Evolutionary conservation across 2,329 filamentous ascomycete genomes (phyloP).

Genomic region (Colletotrichum karsti): DNA sequence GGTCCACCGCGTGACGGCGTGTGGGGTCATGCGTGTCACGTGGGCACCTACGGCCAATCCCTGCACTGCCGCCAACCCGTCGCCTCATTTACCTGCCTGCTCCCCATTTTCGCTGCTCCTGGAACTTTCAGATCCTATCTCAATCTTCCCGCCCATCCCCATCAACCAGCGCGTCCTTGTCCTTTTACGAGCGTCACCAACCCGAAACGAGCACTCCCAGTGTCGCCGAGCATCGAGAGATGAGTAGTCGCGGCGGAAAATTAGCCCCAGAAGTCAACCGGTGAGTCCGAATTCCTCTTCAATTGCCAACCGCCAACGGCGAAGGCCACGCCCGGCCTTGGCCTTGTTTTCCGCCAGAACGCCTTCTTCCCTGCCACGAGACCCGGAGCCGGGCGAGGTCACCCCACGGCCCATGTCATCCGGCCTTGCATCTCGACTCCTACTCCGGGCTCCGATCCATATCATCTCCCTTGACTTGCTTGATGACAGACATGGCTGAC

Average conservation of each 20-base stretch:
- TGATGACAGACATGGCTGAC: slow-evolving; percentile 40
- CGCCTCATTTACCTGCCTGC: slow-evolving; percentile 31
- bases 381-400: slow-evolving; percentile 13
- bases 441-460: neutral
- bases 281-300: slow-evolving; percentile 60
- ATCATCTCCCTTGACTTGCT: neutral
- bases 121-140: slow-evolving; percentile 29
- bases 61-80: slow-evolving; percentile 26
- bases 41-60: slow-evolving; percentile 22
- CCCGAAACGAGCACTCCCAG: slow-evolving; percentile 25
- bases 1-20: slow-evolving; percentile 24
- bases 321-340: too few species aligned
- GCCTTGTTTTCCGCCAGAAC: slow-evolving; percentile 13
- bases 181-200: slow-evolving; percentile 34
- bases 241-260: slow-evolving; percentile 97
- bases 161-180: slow-evolving; percentile 36
- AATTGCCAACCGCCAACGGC: too few species aligned
- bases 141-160: slow-evolving; percentile 27
- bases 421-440: neutral
- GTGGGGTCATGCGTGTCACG: slow-evolving; percentile 15
- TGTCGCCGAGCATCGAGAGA: slow-evolving; percentile 69
- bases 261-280: slow-evolving; percentile 99
- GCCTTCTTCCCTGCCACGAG: slow-evolving; percentile 20
- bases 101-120: slow-evolving; percentile 31
- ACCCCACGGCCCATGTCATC: slow-evolving; percentile 17